Percentiles rank a stretch among this genome's conserved stretches.
Evolutionary conservation across 257 asterid genomes (phyloP).

Genomic region (Jacaranda copaia): DNA sequence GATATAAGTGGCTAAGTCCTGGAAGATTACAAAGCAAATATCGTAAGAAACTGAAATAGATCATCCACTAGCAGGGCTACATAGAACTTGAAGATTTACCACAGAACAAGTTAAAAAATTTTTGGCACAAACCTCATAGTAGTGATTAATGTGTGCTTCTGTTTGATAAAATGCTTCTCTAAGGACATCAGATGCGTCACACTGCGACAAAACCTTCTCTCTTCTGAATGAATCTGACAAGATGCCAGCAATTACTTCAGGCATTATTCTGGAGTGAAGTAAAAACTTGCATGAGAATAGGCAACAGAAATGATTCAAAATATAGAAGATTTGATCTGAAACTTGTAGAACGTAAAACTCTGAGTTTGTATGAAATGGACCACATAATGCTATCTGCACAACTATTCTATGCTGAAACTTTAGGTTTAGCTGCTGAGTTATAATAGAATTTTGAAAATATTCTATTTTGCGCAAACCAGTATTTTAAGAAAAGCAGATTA

Average conservation of each 20-base stretch:
- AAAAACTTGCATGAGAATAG: constrained; percentile 2
- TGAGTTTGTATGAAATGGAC: no score
- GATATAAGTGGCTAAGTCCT: neutral
- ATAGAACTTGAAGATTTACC: neutral
- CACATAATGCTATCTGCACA: no score
- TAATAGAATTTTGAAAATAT: no score
- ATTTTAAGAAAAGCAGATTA: neutral
- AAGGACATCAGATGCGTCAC: constrained; percentile 73
- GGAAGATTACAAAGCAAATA: neutral
- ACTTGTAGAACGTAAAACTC: no score
- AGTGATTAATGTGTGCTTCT: constrained; percentile 62
- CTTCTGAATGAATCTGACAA: constrained; percentile 63
- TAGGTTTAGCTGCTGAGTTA: no score
- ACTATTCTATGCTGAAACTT: no score
- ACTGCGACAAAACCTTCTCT: constrained; percentile 52
- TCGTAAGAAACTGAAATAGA: neutral
- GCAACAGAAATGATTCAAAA: neutral
- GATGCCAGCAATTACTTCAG: constrained; percentile 58
- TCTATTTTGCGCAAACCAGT: neutral
- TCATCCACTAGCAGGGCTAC: neutral
- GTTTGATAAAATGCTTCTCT: constrained; percentile 69
- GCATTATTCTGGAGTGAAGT: constrained; percentile 56
- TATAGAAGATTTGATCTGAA: neutral
- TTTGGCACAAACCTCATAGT: constrained; percentile 61
- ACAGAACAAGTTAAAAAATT: constrained; percentile 7